Base-by-base conservation (phyloP, 2,329 filamentous ascomycete species). In the Aspergillus sp. region DNA sequence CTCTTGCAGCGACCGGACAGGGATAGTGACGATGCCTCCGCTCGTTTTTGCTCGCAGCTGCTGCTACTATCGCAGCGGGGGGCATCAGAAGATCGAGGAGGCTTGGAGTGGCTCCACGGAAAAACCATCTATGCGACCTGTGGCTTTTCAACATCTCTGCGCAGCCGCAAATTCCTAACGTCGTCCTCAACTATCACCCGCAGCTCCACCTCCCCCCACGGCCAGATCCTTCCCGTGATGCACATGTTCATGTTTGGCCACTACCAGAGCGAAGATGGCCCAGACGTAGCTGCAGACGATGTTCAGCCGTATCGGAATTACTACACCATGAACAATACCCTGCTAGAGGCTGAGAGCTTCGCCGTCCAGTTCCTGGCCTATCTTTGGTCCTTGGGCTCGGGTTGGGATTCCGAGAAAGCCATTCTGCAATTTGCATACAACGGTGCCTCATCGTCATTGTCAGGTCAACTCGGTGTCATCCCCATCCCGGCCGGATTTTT, bases 401-500 rank as follows among this genome's bases (percentile, higher is more conserved):
- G 53, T 50, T 53, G 38, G 38, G 50, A 34, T 42, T 48, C 60
- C 38, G 45, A 59, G 47, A 59, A 62, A 48, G 56, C 60, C 39
- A 59, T 61, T 47, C 55, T 62, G 44, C 56, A 53, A 55, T 57
- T 62, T 42, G 58, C 56, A 49, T 53, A 44, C 41, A 15, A 17
- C 18, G 51, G 47, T 18, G 12, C 24, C 30, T 53, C 39, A 32
- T 60, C 50, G n/a, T 51, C 53, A 44, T 38, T 36, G 32, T 38
- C 45, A 48, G 45, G 32, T 48, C 45, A 18, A 36, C 30, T 38
- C 30, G 30, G 45, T 48, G 26, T 48, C 52, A 34, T 49, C 48
- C n/a, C 55, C 55, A 47, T 62, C 48, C 60, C 60, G 13, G 48
- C 53, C 18, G 57, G 55, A 50, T 56, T 55, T 45, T 60, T 60